Conservation (phyloP, 106 monocot genomes). For the Narthecium ossifragum region DNA sequence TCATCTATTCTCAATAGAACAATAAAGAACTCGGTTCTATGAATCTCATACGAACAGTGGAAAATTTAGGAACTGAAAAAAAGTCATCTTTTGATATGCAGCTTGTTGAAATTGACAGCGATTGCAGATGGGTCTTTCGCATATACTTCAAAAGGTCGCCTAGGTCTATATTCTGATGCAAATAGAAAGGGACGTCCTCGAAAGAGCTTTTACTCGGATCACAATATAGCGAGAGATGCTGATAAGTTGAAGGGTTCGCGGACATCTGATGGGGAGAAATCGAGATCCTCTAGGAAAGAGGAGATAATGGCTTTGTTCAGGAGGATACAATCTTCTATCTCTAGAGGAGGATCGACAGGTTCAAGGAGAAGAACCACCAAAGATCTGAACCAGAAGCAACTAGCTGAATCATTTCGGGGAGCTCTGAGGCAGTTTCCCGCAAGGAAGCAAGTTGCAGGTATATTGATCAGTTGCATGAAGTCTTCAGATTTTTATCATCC, state of each 20-base stretch:
- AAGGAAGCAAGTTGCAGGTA: conserved; percentile 25
- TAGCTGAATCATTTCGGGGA: conserved; percentile 16
- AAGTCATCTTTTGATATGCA: conserved; percentile 55
- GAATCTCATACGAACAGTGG: too few relatives aligned
- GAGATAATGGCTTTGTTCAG: conserved; percentile 45
- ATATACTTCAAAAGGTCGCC: neutral
- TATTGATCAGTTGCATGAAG: too few relatives aligned
- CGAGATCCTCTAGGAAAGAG: conserved; percentile 25
- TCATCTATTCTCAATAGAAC: too few relatives aligned
- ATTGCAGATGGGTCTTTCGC: conserved; percentile 35
- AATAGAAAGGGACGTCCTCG: conserved; percentile 21
- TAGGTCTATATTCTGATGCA: conserved; percentile 23
- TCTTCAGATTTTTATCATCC: too few relatives aligned
- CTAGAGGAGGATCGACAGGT: conserved; percentile 16
- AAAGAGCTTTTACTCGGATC: conserved; percentile 9
- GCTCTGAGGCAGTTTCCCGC: conserved; percentile 1
- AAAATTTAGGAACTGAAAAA: conserved; percentile 33
- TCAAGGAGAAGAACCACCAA: conserved; percentile 23
- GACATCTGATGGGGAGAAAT: conserved; percentile 3
- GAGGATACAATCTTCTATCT: conserved; percentile 56
- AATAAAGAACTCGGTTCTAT: too few relatives aligned
- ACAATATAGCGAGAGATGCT: conserved; percentile 4
- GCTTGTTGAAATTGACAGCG: conserved; percentile 61
- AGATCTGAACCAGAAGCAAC: conserved; percentile 9
- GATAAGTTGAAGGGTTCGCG: conserved; percentile 2